A percentile compares a stretch with the other conserved stretches of the same genome.
Evolutionary conservation across 129 eudicot genomes (phyloP).

Genomic region (Pulicaria dysenterica): DNA sequence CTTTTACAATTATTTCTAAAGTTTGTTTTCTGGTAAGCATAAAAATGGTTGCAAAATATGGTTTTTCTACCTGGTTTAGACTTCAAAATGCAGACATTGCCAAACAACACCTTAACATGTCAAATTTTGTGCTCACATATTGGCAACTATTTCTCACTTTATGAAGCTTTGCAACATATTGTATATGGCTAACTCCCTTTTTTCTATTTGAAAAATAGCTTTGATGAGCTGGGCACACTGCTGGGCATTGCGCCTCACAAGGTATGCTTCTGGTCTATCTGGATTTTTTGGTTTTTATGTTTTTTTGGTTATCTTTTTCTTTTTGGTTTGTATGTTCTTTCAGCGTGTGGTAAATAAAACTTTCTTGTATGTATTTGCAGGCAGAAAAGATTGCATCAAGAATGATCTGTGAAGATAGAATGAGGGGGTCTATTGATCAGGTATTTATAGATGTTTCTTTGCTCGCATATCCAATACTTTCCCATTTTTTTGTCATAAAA

Average conservation of each 20-base stretch:
- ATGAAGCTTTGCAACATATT: not conserved
- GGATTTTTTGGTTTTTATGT: not conserved
- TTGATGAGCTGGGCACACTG: slow-evolving; percentile 94
- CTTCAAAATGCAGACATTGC: no score
- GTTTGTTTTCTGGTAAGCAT: no score
- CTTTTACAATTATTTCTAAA: no score
- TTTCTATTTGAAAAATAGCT: slow-evolving; percentile 44
- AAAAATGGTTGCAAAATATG: no score
- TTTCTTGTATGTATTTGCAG: slow-evolving; percentile 42
- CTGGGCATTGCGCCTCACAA: slow-evolving; percentile 93
- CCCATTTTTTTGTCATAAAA: not conserved
- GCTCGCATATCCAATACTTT: slow-evolving; percentile 8
- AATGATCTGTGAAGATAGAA: slow-evolving; percentile 96
- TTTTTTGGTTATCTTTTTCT: not conserved
- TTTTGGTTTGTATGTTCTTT: not conserved
- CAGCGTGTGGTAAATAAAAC: slow-evolving; percentile 11
- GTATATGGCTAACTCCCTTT: not conserved
- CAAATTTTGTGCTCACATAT: no score
- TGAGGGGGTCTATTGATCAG: slow-evolving; percentile 99
- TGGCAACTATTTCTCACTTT: no score
- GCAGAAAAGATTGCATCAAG: slow-evolving; percentile 99
- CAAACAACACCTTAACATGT: no score
- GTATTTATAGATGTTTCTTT: slow-evolving; percentile 35
- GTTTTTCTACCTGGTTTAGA: no score
- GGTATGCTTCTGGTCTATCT: slow-evolving; percentile 45